Conservation (phyloP, 805 yeast species). For the Cyberlindnera petersonii region DNA sequence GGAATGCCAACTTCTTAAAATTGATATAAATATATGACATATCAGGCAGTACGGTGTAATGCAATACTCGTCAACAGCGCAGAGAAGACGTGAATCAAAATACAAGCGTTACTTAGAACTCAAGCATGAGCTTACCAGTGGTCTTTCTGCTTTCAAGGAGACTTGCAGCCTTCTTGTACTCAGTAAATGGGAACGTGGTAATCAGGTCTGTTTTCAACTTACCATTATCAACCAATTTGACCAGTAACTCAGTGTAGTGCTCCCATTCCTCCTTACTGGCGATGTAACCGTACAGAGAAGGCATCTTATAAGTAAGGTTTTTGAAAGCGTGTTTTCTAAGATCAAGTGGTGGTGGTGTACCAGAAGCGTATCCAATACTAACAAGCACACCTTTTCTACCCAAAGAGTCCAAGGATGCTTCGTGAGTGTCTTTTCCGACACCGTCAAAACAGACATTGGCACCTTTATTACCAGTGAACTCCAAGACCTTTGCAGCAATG, state of each 20-base stretch:
- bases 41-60: no score
- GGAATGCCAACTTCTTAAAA: no score
- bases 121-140: background rate
- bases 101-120: background rate
- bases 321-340: background rate
- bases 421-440: constrained; percentile 74
- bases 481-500: constrained; percentile 48
- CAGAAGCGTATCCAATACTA: constrained; percentile 83
- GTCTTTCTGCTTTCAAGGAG: constrained; percentile 1
- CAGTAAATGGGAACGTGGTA: background rate
- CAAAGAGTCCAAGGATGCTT: constrained; percentile 54
- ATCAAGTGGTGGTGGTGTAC: constrained; percentile 30
- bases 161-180: background rate
- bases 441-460: constrained; percentile 69
- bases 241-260: constrained; percentile 22
- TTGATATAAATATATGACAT: no score
- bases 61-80: no score
- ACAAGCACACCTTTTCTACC: constrained; percentile 73
- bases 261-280: background rate
- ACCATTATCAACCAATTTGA: constrained; percentile 26
- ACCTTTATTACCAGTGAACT: constrained; percentile 63
- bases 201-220: background rate
- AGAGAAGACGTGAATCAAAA: no score
- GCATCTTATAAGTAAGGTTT: background rate
- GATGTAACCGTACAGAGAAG: background rate